These are phyloP conservation scores for Penicillium psychrofluorescens DNA, from an alignment of 495 filamentous ascomycete species.

Conservation along the genomic window DNA sequence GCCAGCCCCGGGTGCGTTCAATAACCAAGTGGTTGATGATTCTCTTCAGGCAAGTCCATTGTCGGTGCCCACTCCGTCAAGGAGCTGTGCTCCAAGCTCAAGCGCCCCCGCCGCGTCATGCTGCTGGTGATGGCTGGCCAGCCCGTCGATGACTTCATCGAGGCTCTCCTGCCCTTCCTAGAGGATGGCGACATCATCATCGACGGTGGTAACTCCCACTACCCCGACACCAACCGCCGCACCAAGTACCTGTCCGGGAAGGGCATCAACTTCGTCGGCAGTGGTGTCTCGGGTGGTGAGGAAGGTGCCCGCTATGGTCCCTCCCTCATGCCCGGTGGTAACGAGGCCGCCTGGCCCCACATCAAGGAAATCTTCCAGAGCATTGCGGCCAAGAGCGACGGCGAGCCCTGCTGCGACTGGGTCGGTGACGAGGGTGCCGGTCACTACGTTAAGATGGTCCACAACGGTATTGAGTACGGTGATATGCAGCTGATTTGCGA, in stretches of 20 bases:
- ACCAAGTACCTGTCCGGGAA: conserved; percentile 76
- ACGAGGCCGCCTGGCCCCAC: conserved; percentile 95
- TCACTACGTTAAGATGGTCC: conserved; percentile 99
- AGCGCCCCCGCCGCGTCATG: conserved; percentile 94
- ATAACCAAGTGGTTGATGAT: background rate
- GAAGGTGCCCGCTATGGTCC: conserved; percentile 97
- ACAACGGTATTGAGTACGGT: conserved; percentile 99
- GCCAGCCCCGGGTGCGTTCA: too few species aligned
- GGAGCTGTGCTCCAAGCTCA: conserved; percentile 92
- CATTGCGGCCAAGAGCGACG: conserved; percentile 94
- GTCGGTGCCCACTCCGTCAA: conserved; percentile 88
- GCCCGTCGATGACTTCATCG: conserved; percentile 97
- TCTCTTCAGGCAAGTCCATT: conserved; percentile 70
- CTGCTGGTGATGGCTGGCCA: conserved; percentile 96
- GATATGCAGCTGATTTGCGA: conserved; percentile 99
- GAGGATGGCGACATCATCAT: conserved; percentile 97
- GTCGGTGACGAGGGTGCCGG: conserved; percentile 98
- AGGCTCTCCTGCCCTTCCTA: conserved; percentile 81
- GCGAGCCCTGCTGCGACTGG: conserved; percentile 98
- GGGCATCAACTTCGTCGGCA: conserved; percentile 92
- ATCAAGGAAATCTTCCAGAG: conserved; percentile 99
- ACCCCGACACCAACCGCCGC: conserved; percentile 96
- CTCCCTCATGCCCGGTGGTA: conserved; percentile 96
- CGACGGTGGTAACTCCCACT: conserved; percentile 98
- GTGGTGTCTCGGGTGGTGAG: conserved; percentile 97